Evolutionary conservation across 2,329 filamentous ascomycete species (phyloP).

Genomic region (Beauveria pseudobassiana): DNA sequence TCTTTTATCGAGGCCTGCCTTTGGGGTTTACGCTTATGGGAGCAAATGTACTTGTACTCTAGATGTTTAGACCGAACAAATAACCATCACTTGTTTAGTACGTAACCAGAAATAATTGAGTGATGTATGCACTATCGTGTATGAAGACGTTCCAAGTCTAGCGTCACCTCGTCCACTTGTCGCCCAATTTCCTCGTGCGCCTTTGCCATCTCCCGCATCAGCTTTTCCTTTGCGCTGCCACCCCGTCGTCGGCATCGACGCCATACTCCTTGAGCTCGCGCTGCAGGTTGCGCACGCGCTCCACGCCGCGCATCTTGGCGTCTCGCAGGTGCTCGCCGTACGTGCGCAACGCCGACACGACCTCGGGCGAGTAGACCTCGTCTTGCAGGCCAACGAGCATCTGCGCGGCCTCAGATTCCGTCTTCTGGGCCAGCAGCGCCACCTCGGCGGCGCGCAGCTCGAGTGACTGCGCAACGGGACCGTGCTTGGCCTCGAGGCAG

Average conservation of each 20-base stretch:
- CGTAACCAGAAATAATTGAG: neutral
- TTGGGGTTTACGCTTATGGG: conserved; percentile 8
- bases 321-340: conserved; percentile 44
- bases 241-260: conserved; percentile 23
- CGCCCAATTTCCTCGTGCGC: conserved; percentile 42
- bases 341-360: conserved; percentile 33
- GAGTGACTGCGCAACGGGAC: conserved; percentile 41
- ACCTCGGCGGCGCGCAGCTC: conserved; percentile 42
- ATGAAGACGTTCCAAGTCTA: conserved; percentile 35
- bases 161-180: conserved; percentile 41
- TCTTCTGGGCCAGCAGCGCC: conserved; percentile 34
- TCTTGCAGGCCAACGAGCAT: conserved; percentile 27
- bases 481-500: conserved; percentile 48
- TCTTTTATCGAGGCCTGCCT: neutral
- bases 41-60: conserved; percentile 13
- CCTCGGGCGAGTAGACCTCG: conserved; percentile 39
- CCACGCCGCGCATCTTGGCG: conserved; percentile 36
- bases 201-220: conserved; percentile 46
- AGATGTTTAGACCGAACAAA: conserved; percentile 9
- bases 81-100: neutral
- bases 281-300: conserved; percentile 33
- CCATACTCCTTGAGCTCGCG: conserved; percentile 44
- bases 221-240: conserved; percentile 35
- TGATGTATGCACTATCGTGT: neutral
- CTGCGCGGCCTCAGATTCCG: conserved; percentile 30